Percentiles rank a stretch among this genome's conserved stretches.
Evolutionary conservation across 495 filamentous ascomycete species (phyloP).

Genomic region (Aspergillus diversus): DNA sequence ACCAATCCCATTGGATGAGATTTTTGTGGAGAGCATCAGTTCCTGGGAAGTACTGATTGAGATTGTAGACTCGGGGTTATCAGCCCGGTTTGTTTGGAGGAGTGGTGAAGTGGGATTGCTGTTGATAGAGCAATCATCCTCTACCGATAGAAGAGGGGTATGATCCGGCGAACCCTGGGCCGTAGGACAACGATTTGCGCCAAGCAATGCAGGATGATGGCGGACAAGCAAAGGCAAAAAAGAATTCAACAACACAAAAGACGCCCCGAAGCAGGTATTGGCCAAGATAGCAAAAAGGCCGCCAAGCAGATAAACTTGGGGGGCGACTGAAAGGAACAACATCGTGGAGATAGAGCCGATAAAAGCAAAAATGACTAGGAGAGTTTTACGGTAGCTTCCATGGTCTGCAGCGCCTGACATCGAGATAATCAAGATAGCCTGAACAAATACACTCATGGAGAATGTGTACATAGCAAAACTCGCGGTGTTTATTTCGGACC

Average conservation of each 20-base stretch:
- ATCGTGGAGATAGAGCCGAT: constrained; percentile 81
- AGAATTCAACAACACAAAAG: constrained; percentile 83
- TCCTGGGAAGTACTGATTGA: constrained; percentile 55
- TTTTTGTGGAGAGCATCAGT: constrained; percentile 76
- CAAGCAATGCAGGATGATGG: constrained; percentile 62
- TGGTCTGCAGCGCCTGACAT: constrained; percentile 97
- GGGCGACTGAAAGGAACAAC: constrained; percentile 79
- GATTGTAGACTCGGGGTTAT: constrained; percentile 19
- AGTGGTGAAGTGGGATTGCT: constrained; percentile 43
- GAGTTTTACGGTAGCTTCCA: constrained; percentile 86
- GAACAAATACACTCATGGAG: constrained; percentile 84
- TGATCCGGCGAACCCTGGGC: not conserved
- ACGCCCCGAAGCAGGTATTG: constrained; percentile 88
- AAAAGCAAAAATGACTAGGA: constrained; percentile 82
- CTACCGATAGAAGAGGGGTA: not conserved
- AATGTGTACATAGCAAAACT: constrained; percentile 99
- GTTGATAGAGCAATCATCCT: not conserved
- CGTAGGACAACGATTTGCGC: constrained; percentile 9
- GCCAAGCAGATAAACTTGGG: constrained; percentile 76
- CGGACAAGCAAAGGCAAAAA: constrained; percentile 82
- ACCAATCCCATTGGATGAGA: constrained; percentile 87
- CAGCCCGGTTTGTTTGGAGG: constrained; percentile 22
- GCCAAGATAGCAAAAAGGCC: constrained; percentile 83
- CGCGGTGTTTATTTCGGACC: constrained; percentile 88
- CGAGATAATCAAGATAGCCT: constrained; percentile 88